Conservation (phyloP, 306 rosid genomes). For the Trifolium fragiferum region DNA sequence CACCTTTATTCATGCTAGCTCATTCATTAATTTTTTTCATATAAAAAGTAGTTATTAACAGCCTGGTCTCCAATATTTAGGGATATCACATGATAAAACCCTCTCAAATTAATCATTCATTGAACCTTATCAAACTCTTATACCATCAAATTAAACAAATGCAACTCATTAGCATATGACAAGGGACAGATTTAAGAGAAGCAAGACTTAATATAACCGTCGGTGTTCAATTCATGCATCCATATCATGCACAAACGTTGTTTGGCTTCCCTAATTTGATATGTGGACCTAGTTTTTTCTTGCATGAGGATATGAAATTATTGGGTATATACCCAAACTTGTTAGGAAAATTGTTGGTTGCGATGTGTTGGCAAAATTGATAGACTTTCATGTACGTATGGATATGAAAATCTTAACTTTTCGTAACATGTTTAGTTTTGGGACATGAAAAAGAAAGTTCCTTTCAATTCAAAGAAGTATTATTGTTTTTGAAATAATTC, state of each 20-base stretch:
- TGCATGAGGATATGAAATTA: not conserved
- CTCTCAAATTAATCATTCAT: not conserved
- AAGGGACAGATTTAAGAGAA: slow-evolving; percentile 1
- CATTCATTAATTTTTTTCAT: no score
- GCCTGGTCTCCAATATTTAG: not conserved
- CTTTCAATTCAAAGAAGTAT: not conserved
- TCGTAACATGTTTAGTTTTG: not conserved
- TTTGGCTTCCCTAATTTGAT: slow-evolving; percentile 14
- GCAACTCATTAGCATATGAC: not conserved
- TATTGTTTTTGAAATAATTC: not conserved
- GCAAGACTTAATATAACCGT: not conserved
- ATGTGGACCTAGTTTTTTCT: not conserved
- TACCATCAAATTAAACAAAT: not conserved
- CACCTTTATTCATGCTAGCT: no score
- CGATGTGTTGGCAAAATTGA: not conserved
- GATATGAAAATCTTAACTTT: not conserved
- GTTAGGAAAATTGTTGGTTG: slow-evolving; percentile 4
- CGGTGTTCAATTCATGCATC: slow-evolving; percentile 9
- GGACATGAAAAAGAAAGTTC: not conserved
- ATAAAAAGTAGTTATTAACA: not conserved
- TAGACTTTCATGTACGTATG: not conserved
- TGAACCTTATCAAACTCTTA: slow-evolving; percentile 1
- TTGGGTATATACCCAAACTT: not conserved
- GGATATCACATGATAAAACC: not conserved
- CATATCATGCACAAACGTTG: not conserved